These are phyloP conservation scores for Colletotrichum musicola DNA, from an alignment of 2,329 filamentous ascomycete species.

Conservation along the genomic window DNA sequence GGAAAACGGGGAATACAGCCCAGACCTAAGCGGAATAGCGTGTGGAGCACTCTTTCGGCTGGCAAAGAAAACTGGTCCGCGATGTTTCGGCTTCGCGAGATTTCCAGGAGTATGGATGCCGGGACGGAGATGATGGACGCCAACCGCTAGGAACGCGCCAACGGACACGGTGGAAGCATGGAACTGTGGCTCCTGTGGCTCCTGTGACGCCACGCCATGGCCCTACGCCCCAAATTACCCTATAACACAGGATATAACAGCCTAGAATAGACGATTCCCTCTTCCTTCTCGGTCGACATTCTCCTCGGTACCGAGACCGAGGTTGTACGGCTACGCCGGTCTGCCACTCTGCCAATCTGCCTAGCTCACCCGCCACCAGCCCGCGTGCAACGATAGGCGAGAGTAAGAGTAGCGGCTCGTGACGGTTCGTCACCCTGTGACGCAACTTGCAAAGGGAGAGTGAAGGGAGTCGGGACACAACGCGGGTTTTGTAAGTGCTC, in stretches of 20 bases:
- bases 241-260: no score
- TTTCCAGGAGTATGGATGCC: slow-evolving; percentile 26
- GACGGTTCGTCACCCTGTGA: neutral
- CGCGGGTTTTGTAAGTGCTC: neutral
- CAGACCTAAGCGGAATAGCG: slow-evolving; percentile 10
- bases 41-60: neutral
- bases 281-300: no score
- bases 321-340: no score
- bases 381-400: no score
- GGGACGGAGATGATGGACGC: slow-evolving; percentile 21
- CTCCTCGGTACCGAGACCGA: no score
- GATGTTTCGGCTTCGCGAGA: slow-evolving; percentile 30
- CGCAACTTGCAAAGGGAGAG: neutral
- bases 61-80: slow-evolving; percentile 1
- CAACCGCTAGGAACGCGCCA: neutral
- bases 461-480: no score
- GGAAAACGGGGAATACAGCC: neutral
- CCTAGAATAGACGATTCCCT: no score
- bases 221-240: no score
- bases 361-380: no score
- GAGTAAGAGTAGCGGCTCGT: no score
- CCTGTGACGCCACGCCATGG: slow-evolving; percentile 6
- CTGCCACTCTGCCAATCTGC: no score
- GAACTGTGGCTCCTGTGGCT: no score
- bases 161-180: neutral